Conservation (phyloP, 2,329 filamentous ascomycete species). For the Tolypocladium sp. region DNA sequence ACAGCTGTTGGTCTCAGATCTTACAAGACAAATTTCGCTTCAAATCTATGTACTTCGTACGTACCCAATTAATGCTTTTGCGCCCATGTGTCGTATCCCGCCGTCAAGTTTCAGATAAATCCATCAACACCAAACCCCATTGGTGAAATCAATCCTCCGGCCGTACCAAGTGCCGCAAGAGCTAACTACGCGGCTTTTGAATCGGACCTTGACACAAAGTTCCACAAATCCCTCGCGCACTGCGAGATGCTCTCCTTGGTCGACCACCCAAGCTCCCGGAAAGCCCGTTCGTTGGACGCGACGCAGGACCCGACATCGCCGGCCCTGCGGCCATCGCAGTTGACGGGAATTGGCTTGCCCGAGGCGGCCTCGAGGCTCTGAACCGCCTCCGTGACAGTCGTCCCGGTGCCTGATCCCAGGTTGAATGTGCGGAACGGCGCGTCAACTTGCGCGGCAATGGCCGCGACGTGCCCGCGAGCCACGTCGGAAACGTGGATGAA, state of each 20-base stretch:
- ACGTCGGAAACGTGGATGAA: constrained; percentile 61
- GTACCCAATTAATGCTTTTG: background rate
- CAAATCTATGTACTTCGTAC: too few species aligned
- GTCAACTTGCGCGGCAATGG: constrained; percentile 28
- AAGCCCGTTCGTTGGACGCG: constrained; percentile 28
- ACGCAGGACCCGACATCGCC: constrained; percentile 36
- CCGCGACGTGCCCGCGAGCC: constrained; percentile 54
- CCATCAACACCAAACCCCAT: background rate
- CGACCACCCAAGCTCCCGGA: constrained; percentile 31
- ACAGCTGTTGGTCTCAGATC: too few species aligned
- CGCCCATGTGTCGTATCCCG: background rate
- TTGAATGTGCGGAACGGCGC: constrained; percentile 32
- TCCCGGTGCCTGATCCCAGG: constrained; percentile 34
- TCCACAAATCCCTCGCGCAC: constrained; percentile 23
- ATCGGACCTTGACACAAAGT: constrained; percentile 15
- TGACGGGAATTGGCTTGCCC: constrained; percentile 24
- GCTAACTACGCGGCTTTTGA: background rate
- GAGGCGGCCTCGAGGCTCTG: constrained; percentile 26
- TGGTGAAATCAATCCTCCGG: too few species aligned
- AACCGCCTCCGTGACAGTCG: constrained; percentile 35
- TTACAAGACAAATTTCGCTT: too few species aligned
- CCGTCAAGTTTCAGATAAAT: background rate
- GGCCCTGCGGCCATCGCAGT: constrained; percentile 24
- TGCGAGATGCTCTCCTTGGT: constrained; percentile 17
- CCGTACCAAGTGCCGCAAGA: background rate